Percentiles rank a stretch among this genome's conserved stretches.
These are phyloP conservation scores for Croton laevigatus DNA, from an alignment of 441 rosid genomes.

Conservation along the genomic window DNA sequence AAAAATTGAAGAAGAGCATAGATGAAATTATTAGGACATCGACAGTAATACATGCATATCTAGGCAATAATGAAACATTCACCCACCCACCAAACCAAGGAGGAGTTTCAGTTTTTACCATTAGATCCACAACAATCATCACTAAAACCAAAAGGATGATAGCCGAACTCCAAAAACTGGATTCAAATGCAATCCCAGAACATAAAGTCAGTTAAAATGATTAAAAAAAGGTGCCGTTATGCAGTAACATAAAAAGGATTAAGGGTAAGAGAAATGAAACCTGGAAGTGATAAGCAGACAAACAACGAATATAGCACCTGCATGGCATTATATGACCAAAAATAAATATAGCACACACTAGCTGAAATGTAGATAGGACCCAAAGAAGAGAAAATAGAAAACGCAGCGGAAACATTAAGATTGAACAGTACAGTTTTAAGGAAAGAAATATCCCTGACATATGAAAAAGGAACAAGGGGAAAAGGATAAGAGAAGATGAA, in stretches of 20 bases:
- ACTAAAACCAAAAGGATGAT: conserved; percentile 74
- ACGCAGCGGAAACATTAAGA: background rate
- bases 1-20: background rate
- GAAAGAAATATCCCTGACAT: background rate
- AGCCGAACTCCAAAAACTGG: conserved; percentile 82
- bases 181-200: conserved; percentile 17
- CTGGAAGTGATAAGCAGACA: conserved; percentile 87
- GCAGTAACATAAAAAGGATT: background rate
- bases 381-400: background rate
- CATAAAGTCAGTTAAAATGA: background rate
- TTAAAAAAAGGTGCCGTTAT: background rate
- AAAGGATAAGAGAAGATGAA: background rate
- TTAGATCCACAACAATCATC: conserved; percentile 80
- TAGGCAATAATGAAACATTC: background rate
- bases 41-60: background rate
- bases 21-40: conserved; percentile 5
- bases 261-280: conserved; percentile 31
- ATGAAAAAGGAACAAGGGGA: background rate
- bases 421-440: background rate
- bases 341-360: conserved; percentile 4
- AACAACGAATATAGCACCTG: conserved; percentile 83
- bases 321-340: conserved; percentile 1
- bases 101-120: conserved; percentile 43
- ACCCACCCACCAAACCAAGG: background rate
- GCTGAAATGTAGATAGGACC: background rate